A percentile compares a stretch with the other conserved stretches of the same genome.
Evolutionary conservation across 2,329 filamentous ascomycete species (phyloP).

Genomic region (Thelonectria discophora): DNA sequence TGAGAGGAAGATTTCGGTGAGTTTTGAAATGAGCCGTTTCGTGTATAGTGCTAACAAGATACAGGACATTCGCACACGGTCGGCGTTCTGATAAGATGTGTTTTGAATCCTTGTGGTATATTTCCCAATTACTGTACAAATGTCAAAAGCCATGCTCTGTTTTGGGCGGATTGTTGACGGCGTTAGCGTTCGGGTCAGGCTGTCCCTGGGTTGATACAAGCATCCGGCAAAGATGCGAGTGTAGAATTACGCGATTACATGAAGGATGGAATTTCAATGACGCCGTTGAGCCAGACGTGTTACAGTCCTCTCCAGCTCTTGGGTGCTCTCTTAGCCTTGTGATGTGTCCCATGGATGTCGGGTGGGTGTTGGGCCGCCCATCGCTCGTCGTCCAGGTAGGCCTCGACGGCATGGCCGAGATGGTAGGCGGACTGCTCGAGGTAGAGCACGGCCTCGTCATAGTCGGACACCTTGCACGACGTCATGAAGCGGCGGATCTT

Average conservation of each 20-base stretch:
- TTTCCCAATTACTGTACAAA: slow-evolving; percentile 40
- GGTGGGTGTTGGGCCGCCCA: slow-evolving; percentile 77
- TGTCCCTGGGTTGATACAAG: slow-evolving; percentile 38
- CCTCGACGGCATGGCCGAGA: slow-evolving; percentile 68
- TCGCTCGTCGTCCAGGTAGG: slow-evolving; percentile 74
- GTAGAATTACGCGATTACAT: slow-evolving; percentile 37
- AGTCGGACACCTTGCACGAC: slow-evolving; percentile 78
- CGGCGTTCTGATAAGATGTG: slow-evolving; percentile 59
- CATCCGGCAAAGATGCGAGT: slow-evolving; percentile 39
- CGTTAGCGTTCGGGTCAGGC: slow-evolving; percentile 44
- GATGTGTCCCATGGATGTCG: slow-evolving; percentile 31
- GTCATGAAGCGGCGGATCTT: slow-evolving; percentile 83
- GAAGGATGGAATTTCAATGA: slow-evolving; percentile 44
- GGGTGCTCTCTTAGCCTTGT: slow-evolving; percentile 42
- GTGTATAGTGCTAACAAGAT: slow-evolving; percentile 37
- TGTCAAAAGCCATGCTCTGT: slow-evolving; percentile 25
- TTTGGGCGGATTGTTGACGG: slow-evolving; percentile 39
- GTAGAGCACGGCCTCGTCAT: slow-evolving; percentile 78
- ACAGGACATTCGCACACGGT: slow-evolving; percentile 66
- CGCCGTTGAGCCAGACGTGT: slow-evolving; percentile 16
- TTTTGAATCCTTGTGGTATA: slow-evolving; percentile 37
- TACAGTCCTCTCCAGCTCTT: slow-evolving; percentile 48
- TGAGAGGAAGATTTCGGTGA: slow-evolving; percentile 88
- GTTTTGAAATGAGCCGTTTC: slow-evolving; percentile 35
- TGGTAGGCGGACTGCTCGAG: slow-evolving; percentile 75